Evolutionary conservation across 202 grass and related monocot species (phyloP), one percentile per base, ranked within the genome.

Genomic region (Setaria italica): DNA sequence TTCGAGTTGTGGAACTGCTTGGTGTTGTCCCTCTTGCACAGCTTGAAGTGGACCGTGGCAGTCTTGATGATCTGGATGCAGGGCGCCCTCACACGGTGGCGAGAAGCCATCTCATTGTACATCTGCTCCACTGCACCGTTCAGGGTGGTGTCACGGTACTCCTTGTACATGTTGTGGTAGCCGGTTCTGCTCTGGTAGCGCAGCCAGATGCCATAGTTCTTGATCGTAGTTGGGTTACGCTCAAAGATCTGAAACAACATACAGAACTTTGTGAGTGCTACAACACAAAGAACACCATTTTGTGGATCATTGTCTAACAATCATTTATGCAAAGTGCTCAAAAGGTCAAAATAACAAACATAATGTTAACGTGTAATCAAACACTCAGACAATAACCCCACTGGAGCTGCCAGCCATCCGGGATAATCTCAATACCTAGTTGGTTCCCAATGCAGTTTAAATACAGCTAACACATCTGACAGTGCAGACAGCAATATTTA

Each of bases 91-190:
- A 97, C 91, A 4, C 91, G 92, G 87, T 97, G 95, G 48, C 95
- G 92, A 62, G 92, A 97, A 20, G 95, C 92, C 95, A 97, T 95
- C 72, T 97, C 95, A 54, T 67, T 92, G 80, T 97, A 97, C 95
- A 95, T 93, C 80, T 95, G 95, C 46, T 95, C 92, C 11, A 97
- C 95, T 11, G 85, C 89, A 59, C 92, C 95, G 20, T 97, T 97
- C 7, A 95, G 74, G 25, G 95, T 95, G 4, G 92, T 93, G 79
- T 97, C 92, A 68, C 95, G 92, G 87, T 80, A 97, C 69, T 95
- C 92, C 90, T 95, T 97, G 85, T 97, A 93, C 95, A 93, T 97
- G 65, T 95, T 97, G 63, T 97, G 95, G 70, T 97, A 95, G 14
- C 92, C 95, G 0, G 90, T 97, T 66, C 95, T 89, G 87, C 92